Base-by-base conservation (phyloP, 768 basidiomycete genomes). In the Mycena pura region DNA sequence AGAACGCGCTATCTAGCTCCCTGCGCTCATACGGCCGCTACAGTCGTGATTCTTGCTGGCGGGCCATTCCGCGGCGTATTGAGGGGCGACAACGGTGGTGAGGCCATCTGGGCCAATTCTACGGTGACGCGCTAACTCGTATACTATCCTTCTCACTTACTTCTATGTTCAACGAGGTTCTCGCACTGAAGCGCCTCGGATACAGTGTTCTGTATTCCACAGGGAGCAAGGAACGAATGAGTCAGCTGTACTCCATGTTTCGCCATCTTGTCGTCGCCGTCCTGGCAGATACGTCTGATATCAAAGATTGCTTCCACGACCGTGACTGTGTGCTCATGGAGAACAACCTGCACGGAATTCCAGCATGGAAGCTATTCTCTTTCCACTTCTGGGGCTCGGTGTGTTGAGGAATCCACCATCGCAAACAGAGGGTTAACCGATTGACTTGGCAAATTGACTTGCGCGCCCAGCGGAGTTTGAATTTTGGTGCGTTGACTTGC, bases 321-420 rank as follows among this genome's bases (percentile, higher is more conserved):
- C 50, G 62, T 2, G 48, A 73, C 24, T 77, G 77, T 50, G 68
- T 77, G 29, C 73, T 73, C 45, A 56, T 60, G 17, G 59, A 65
- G 8, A 39, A 54, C 24, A 72, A 75, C 39, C 75, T 72, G 4
- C 59, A 48, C 6, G 77, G 76, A n/a, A 75, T 78, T 27, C 77
- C 77, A 3, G 71, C 71, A 8, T 78, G 77, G 77, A 78, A 77
- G 63, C 68, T 77, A 11, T 74, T 78, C 64, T 72, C 70, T 49
- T 70, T 46, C 21, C 55, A 57, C 19, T 63, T 63, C 48, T 63
- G 62, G 62, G 56, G 28, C 28, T 44, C 50, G 36, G 61, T 57
- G 39, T 29, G 49, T n/a, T 24, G 22, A 51, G 34, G 36, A 50
- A 50, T 49, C 46, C 57, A 28, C 28, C 29, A 13, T 34, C 24